Percentiles rank a stretch among this genome's conserved stretches.
Evolutionary conservation across 805 yeast genomes (phyloP).

Genomic region (Jamesozyma hellenica): DNA sequence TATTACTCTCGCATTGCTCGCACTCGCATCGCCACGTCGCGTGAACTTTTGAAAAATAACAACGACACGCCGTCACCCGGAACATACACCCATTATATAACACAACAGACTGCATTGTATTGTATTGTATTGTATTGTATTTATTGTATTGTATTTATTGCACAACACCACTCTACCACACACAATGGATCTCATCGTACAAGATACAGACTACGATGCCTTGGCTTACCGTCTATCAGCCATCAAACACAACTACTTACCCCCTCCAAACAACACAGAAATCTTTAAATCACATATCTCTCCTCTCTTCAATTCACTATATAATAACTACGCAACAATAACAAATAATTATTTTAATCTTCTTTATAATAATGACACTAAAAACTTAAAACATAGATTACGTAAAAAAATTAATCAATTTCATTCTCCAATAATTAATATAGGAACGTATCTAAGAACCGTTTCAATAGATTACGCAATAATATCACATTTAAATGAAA

Average conservation of each 20-base stretch:
- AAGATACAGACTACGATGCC: slow-evolving; percentile 58
- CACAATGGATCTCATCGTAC: slow-evolving; percentile 17
- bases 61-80: too few species aligned
- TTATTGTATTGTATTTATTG: too few species aligned
- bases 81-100: too few species aligned
- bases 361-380: too few species aligned
- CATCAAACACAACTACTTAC: slow-evolving; percentile 38
- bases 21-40: too few species aligned
- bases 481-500: neutral
- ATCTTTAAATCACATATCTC: too few species aligned
- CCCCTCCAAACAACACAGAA: slow-evolving; percentile 19
- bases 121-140: too few species aligned
- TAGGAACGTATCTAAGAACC: slow-evolving; percentile 61
- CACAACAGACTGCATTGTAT: too few species aligned
- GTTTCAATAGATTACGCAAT: slow-evolving; percentile 42
- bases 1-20: too few species aligned
- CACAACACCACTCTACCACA: too few species aligned
- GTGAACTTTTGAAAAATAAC: too few species aligned
- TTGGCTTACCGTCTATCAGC: slow-evolving; percentile 53
- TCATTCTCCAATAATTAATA: slow-evolving; percentile 48
- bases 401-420: slow-evolving; percentile 14
- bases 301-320: neutral
- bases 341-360: slow-evolving; percentile 17
- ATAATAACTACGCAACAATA: slow-evolving; percentile 5
- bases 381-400: slow-evolving; percentile 12